Evolutionary conservation across 495 filamentous ascomycete species (phyloP).

Genomic region (Aeminium ludgeri): DNA sequence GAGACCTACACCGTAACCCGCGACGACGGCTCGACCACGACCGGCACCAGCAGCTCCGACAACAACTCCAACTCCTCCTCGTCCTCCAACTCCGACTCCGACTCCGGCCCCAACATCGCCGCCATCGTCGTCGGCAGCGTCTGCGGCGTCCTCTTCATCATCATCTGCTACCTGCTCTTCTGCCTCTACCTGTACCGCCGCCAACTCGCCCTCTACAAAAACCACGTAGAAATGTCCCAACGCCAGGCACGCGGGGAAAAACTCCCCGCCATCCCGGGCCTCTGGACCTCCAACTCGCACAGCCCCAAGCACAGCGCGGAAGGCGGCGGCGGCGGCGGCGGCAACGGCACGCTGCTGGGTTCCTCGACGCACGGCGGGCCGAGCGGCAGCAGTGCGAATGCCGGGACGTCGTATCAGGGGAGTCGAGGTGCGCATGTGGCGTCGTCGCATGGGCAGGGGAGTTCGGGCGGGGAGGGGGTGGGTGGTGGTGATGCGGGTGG

Average conservation of each 20-base stretch:
- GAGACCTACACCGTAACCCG: constrained; percentile 48
- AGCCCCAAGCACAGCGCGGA: no score
- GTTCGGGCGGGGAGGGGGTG: constrained; percentile 7
- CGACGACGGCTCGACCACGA: constrained; percentile 37
- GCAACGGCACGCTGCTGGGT: no score
- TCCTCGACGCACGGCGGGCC: no score
- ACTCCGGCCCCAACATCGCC: constrained; percentile 34
- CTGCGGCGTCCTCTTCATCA: constrained; percentile 40
- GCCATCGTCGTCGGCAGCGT: constrained; percentile 48
- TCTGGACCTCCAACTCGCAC: no score
- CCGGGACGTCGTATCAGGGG: no score
- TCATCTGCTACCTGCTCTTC: constrained; percentile 49
- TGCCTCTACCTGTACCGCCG: constrained; percentile 53
- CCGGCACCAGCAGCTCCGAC: constrained; percentile 31
- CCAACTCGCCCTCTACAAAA: constrained; percentile 43
- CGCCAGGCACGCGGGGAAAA: constrained; percentile 19
- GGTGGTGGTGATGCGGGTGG: background rate
- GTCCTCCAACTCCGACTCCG: constrained; percentile 6
- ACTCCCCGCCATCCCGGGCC: constrained; percentile 7
- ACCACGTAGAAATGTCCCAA: constrained; percentile 41
- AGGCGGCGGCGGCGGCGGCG: background rate
- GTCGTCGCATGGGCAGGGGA: constrained; percentile 2
- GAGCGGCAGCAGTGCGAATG: no score
- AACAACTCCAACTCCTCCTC: constrained; percentile 8
- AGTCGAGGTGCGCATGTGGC: constrained; percentile 5